Percentiles rank a stretch among this genome's conserved stretches.
Evolutionary conservation across 768 basidiomycete genomes (phyloP).

Genomic region (Boletus rufocinnamomeus): DNA sequence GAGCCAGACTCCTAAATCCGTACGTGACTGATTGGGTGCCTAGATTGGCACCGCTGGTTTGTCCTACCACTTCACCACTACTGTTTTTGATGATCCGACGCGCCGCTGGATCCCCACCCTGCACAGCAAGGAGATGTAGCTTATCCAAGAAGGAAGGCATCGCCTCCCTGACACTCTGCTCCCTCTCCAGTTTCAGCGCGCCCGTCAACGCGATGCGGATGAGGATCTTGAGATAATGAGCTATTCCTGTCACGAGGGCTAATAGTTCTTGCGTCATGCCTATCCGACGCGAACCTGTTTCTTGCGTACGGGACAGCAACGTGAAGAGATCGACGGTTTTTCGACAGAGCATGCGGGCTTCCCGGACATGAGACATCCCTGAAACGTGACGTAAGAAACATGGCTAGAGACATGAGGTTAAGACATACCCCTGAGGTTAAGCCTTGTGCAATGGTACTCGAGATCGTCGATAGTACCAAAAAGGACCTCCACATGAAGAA

Average conservation of each 20-base stretch:
- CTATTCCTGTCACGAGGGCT: slow-evolving; percentile 96
- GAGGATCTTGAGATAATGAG: slow-evolving; percentile 98
- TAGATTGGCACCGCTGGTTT: slow-evolving; percentile 49
- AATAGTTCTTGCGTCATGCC: slow-evolving; percentile 97
- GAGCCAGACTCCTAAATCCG: slow-evolving; percentile 89
- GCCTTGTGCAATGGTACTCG: slow-evolving; percentile 79
- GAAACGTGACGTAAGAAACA: slow-evolving; percentile 18
- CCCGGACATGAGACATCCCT: slow-evolving; percentile 98
- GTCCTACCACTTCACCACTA: slow-evolving; percentile 58
- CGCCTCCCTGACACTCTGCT: slow-evolving; percentile 78
- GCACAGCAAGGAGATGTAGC: slow-evolving; percentile 86
- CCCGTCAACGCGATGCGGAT: slow-evolving; percentile 97
- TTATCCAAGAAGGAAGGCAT: slow-evolving; percentile 91
- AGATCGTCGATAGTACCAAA: slow-evolving; percentile 98
- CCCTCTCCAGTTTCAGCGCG: slow-evolving; percentile 92
- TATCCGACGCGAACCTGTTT: slow-evolving; percentile 86
- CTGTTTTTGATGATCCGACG: slow-evolving; percentile 74
- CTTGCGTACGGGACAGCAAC: slow-evolving; percentile 91
- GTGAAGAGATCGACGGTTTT: slow-evolving; percentile 99
- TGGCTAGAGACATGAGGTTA: neutral
- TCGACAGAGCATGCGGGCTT: slow-evolving; percentile 97
- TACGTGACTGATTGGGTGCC: slow-evolving; percentile 90
- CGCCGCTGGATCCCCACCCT: slow-evolving; percentile 78
- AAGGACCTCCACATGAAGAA: slow-evolving; percentile 95
- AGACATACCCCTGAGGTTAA: slow-evolving; percentile 80